These are phyloP conservation scores for Aspergillus saccharolyticus DNA, from an alignment of 495 filamentous ascomycete species.

Conservation along the genomic window DNA sequence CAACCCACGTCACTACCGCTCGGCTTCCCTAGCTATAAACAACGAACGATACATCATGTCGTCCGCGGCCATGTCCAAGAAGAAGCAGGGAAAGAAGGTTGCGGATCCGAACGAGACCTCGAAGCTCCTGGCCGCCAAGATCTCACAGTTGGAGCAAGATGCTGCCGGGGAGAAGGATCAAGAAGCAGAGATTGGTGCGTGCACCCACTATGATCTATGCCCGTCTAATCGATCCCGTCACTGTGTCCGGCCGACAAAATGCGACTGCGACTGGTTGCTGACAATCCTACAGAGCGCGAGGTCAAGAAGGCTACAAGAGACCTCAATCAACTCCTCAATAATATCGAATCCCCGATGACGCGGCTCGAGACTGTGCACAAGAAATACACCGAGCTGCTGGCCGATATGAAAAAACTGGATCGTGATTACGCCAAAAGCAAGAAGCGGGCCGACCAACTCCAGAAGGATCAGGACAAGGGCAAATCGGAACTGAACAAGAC, in stretches of 20 bases:
- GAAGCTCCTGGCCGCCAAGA: constrained; percentile 86
- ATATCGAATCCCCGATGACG: constrained; percentile 66
- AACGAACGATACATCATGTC: constrained; percentile 29
- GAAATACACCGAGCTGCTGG: constrained; percentile 83
- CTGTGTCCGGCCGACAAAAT: constrained; percentile 7
- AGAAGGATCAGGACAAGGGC: constrained; percentile 92
- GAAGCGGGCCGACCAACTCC: constrained; percentile 87
- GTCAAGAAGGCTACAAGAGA: constrained; percentile 94
- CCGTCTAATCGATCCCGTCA: constrained; percentile 10
- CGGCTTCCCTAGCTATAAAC: background rate
- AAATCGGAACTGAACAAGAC: constrained; percentile 85
- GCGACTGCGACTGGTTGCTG: constrained; percentile 17
- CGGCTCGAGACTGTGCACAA: constrained; percentile 84
- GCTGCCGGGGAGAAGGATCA: constrained; percentile 91
- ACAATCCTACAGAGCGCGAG: constrained; percentile 56
- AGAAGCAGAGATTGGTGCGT: constrained; percentile 93
- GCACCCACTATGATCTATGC: constrained; percentile 15
- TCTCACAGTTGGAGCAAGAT: constrained; percentile 91
- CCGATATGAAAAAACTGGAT: constrained; percentile 91
- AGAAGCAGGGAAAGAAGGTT: constrained; percentile 73
- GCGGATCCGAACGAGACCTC: constrained; percentile 79
- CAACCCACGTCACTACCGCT: constrained; percentile 9
- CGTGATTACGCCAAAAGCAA: constrained; percentile 92
- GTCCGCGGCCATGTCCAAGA: constrained; percentile 42
- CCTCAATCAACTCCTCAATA: constrained; percentile 71